Percentiles rank a stretch among this genome's conserved stretches.
Evolutionary conservation across 192 early-diverging fungal species (phyloP).

Genomic region (Phycomyces nitens): DNA sequence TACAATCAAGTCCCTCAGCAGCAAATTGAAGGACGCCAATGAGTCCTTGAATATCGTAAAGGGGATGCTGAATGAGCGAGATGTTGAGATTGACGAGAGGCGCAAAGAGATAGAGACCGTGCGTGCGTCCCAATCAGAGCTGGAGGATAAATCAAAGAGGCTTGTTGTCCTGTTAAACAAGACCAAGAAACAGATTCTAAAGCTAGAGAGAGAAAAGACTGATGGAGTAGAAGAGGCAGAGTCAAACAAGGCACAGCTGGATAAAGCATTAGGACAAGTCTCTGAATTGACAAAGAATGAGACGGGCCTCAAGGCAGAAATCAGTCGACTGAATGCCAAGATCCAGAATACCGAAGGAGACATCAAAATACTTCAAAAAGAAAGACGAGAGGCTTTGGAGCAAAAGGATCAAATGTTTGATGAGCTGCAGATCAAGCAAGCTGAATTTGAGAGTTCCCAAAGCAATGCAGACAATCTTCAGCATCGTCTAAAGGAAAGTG

Average conservation of each 20-base stretch:
- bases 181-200: conserved; percentile 49
- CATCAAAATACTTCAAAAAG: conserved; percentile 38
- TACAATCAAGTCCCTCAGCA: conserved; percentile 24
- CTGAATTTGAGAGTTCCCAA: conserved; percentile 60
- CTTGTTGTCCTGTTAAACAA: conserved; percentile 40
- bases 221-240: conserved; percentile 2
- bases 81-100: conserved; percentile 22
- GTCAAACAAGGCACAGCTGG: conserved; percentile 6
- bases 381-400: conserved; percentile 43
- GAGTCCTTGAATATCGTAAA: conserved; percentile 47
- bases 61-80: conserved; percentile 44
- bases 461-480: conserved; percentile 53
- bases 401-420: conserved; percentile 50
- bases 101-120: conserved; percentile 2
- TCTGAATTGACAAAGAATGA: conserved; percentile 17
- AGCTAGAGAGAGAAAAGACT: conserved; percentile 51
- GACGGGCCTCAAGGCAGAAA: conserved; percentile 34
- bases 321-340: conserved; percentile 34
- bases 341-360: conserved; percentile 25
- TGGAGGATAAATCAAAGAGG: conserved; percentile 49
- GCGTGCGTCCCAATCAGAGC: conserved; percentile 27
- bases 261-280: neutral
- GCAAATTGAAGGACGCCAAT: conserved; percentile 42
- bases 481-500: conserved; percentile 45
- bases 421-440: conserved; percentile 55